Conservation (phyloP, 176 grass and related monocot genomes). For the Areca catechu region DNA sequence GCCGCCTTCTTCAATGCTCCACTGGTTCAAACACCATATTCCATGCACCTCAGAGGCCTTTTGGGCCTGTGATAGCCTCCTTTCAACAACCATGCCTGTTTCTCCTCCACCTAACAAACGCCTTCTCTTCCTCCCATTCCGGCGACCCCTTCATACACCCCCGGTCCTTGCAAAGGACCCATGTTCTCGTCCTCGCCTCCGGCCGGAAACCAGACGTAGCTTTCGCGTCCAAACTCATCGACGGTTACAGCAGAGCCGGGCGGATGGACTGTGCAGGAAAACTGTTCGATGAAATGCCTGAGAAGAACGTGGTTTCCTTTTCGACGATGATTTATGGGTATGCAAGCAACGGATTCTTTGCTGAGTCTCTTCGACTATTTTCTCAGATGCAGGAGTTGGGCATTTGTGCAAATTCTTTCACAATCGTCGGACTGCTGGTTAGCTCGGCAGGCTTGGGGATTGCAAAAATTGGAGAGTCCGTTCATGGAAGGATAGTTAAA, state of each 20-base stretch:
- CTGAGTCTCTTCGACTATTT: slow-evolving; percentile 29
- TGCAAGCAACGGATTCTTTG: slow-evolving; percentile 22
- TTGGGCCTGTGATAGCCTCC: too few relatives aligned
- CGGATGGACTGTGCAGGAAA: background rate
- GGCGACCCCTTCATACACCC: too few relatives aligned
- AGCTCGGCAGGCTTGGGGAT: slow-evolving; percentile 25
- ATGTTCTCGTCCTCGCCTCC: too few relatives aligned
- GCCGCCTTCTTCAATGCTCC: too few relatives aligned
- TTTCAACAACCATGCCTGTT: too few relatives aligned
- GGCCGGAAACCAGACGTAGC: too few relatives aligned
- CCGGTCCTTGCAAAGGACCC: too few relatives aligned
- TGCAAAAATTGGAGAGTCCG: slow-evolving; percentile 13
- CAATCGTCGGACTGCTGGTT: slow-evolving; percentile 36
- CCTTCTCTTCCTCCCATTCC: too few relatives aligned
- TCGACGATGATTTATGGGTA: slow-evolving; percentile 33
- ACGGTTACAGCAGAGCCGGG: background rate
- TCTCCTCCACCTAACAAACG: too few relatives aligned
- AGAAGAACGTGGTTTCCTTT: slow-evolving; percentile 34
- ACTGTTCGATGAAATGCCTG: slow-evolving; percentile 33
- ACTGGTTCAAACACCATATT: too few relatives aligned
- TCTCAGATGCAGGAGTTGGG: slow-evolving; percentile 25
- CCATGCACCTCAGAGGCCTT: too few relatives aligned
- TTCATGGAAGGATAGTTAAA: slow-evolving; percentile 53
- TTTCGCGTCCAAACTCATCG: too few relatives aligned
- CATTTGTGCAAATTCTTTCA: slow-evolving; percentile 50